A percentile compares a stretch with the other conserved stretches of the same genome.
Evolutionary conservation across 371 early-diverging fungal species (phyloP).

Genomic region (Mucor lusitanicus): DNA sequence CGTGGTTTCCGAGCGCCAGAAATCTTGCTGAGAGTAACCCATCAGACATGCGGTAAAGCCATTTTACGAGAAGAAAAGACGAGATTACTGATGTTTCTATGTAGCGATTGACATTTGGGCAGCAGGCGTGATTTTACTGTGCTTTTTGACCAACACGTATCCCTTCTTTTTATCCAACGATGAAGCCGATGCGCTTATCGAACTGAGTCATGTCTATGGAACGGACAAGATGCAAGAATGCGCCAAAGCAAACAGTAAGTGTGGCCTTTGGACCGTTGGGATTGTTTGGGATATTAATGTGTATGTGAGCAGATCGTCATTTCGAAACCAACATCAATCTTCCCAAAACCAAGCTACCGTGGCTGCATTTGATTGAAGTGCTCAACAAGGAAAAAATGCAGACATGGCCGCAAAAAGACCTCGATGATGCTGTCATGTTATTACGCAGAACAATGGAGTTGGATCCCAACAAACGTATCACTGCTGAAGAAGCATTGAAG

Average conservation of each 20-base stretch:
- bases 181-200: conserved; percentile 91
- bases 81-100: background rate
- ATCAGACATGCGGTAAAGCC: conserved; percentile 82
- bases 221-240: conserved; percentile 73
- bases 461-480: conserved; percentile 48
- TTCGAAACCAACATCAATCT: conserved; percentile 65
- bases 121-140: conserved; percentile 91
- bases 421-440: conserved; percentile 43
- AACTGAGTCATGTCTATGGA: conserved; percentile 92
- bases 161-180: conserved; percentile 94
- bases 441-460: conserved; percentile 47
- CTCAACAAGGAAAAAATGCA: conserved; percentile 26
- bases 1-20: conserved; percentile 98
- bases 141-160: conserved; percentile 81
- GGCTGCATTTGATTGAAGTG: conserved; percentile 34
- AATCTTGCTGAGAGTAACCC: conserved; percentile 82
- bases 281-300: too few relatives aligned
- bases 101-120: conserved; percentile 94
- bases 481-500: conserved; percentile 62
- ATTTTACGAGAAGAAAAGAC: too few relatives aligned
- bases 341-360: conserved; percentile 39
- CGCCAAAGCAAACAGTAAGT: conserved; percentile 62
- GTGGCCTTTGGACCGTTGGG: background rate
- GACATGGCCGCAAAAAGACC: conserved; percentile 26
- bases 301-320: conserved; percentile 50